Conservation (phyloP, 2,329 filamentous ascomycete genomes). For the Ilyonectria robusta region DNA sequence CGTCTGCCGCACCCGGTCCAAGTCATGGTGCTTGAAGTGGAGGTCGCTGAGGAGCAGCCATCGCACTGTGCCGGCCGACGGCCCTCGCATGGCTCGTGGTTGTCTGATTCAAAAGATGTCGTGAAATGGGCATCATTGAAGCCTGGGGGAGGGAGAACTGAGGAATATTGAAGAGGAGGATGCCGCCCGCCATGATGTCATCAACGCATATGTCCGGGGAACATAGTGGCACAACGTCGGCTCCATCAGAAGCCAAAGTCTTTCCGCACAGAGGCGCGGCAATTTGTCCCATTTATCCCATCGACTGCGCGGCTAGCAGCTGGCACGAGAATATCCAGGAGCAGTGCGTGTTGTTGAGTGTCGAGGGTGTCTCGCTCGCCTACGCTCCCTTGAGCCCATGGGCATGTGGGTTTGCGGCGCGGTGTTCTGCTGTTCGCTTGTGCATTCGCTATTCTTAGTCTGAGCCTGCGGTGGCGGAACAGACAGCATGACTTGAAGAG, state of each 20-base stretch:
- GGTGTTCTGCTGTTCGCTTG: not conserved
- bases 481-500: conserved; percentile 28
- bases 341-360: conserved; percentile 55
- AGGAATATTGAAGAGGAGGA: conserved; percentile 11
- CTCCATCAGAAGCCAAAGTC: conserved; percentile 79
- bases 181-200: not conserved
- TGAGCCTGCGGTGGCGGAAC: conserved; percentile 32
- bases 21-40: conserved; percentile 38
- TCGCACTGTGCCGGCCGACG: conserved; percentile 9
- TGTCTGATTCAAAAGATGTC: too few relatives aligned
- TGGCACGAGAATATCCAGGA: conserved; percentile 47
- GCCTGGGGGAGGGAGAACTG: too few relatives aligned
- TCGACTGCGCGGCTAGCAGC: not conserved
- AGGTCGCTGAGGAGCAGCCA: conserved; percentile 44
- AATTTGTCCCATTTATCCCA: conserved; percentile 49
- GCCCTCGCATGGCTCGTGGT: conserved; percentile 27
- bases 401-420: conserved; percentile 17
- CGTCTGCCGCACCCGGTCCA: conserved; percentile 36
- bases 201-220: too few relatives aligned
- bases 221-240: too few relatives aligned
- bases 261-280: conserved; percentile 78
- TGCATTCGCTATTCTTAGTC: conserved; percentile 14
- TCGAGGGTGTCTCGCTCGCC: conserved; percentile 56
- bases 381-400: conserved; percentile 53
- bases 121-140: too few relatives aligned